Base-by-base conservation (phyloP, 306 rosid species). In the Lathyrus aphaca region DNA sequence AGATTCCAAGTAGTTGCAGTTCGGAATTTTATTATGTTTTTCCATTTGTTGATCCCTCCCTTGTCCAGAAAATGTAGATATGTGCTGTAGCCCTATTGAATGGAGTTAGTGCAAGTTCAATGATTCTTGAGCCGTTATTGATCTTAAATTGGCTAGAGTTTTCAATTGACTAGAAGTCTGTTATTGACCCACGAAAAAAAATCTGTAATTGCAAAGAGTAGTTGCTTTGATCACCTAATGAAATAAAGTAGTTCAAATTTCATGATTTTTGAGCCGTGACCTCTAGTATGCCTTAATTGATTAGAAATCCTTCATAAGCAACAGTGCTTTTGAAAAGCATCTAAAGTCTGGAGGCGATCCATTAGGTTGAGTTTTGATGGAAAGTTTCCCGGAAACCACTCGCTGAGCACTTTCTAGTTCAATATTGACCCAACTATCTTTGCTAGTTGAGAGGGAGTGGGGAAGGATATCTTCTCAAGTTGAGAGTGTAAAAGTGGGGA, bases 41-140 rank as follows among this genome's bases (percentile, higher is more conserved):
- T 50, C 17, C 27, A 10, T 63, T 49, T 68, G 79, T 79, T 30
- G 77, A 39, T 74, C 66, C 16, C 65, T 10, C 13, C 69, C 50
- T 63, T 64, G 71, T 66, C 59, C 49, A 43, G 40, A 38, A 67
- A 63, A 25, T 77, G 92, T 85, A 80, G 86, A 81, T 83, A 79
- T 70, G 56, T 79, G 72, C 43, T 55, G 51, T 73, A 68, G 66
- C 69, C 68, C 77, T 56, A 68, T 60, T 25, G 67, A 82, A 79
- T 72, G 74, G 84, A 79, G 75, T 79, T 72, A 68, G 73, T 59
- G 71, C 46, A 15, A 18, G 67, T 40, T 57, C 54, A 65, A 37
- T 56, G 65, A 12, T 50, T 71, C 61, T 39, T 19, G 67, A 65
- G 35, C 71, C 48, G 61, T 12, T 14, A 44, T 44, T 14, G 49